Evolutionary conservation across 441 rosid species (phyloP).

Genomic region (Erodium chrysanthum): DNA sequence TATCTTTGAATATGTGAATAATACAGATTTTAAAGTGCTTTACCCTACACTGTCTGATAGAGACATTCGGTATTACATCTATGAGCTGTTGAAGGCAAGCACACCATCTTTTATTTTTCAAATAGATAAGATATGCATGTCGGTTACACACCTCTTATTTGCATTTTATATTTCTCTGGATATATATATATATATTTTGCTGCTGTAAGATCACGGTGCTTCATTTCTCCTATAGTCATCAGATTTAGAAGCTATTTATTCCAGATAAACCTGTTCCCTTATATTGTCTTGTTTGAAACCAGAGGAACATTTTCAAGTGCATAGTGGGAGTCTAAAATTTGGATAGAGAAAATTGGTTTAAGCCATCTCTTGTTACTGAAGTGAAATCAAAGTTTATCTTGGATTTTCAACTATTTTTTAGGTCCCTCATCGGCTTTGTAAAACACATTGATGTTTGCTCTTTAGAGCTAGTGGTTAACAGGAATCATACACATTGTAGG

Average conservation of each 20-base stretch:
- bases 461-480: neutral
- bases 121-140: slow-evolving; percentile 4
- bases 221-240: neutral
- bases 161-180: neutral
- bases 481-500: neutral
- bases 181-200: neutral
- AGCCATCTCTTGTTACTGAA: neutral
- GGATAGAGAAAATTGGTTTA: neutral
- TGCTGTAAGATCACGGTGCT: neutral
- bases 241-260: neutral
- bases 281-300: no score
- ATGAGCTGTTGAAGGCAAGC: slow-evolving; percentile 96
- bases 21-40: slow-evolving; percentile 88
- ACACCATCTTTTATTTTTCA: slow-evolving; percentile 10
- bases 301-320: no score
- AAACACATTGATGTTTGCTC: neutral
- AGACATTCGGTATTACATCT: slow-evolving; percentile 84
- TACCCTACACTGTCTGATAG: slow-evolving; percentile 82
- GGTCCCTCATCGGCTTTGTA: neutral
- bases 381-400: neutral
- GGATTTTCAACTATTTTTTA: neutral
- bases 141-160: neutral
- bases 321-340: neutral
- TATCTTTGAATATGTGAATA: slow-evolving; percentile 86
- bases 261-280: neutral